A percentile compares a stretch with the other conserved stretches of the same genome.
phyloP scores from a whole-genome alignment of 2,329 filamentous ascomycete genomes.

The Paecilomyces niveus region DNA sequence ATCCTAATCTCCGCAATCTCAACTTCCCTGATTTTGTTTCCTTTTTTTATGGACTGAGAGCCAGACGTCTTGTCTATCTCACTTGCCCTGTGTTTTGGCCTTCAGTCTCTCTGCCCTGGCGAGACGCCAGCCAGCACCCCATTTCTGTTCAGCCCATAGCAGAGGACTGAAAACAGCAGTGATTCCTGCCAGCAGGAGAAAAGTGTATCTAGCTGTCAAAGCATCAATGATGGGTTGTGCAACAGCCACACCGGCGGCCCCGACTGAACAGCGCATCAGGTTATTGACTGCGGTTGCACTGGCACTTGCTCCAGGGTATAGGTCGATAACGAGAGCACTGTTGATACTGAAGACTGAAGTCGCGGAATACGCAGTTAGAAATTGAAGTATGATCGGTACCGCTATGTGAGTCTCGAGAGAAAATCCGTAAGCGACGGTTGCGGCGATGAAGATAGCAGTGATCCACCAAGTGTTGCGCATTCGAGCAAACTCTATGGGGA shows the following conservation, averaged over 20 bases:
- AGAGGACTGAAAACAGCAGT: constrained; percentile 17
- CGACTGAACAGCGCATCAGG: constrained; percentile 28
- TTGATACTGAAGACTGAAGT: constrained; percentile 29
- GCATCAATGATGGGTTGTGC: constrained; percentile 25
- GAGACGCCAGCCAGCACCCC: constrained; percentile 20
- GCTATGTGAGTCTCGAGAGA: constrained; percentile 21
- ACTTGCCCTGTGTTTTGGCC: background rate
- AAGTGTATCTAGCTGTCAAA: constrained; percentile 19
- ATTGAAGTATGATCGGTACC: constrained; percentile 31
- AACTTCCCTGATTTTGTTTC: background rate
- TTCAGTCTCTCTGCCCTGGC: constrained; percentile 10
- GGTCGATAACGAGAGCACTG: constrained; percentile 31
- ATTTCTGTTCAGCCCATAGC: constrained; percentile 17
- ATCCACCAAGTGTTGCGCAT: constrained; percentile 37
- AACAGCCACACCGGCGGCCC: constrained; percentile 26
- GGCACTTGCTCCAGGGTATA: constrained; percentile 24
- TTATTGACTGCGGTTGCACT: constrained; percentile 33
- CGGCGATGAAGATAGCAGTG: constrained; percentile 27
- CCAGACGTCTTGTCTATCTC: background rate
- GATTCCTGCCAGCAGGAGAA: constrained; percentile 21
- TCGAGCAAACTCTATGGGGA: constrained; percentile 33
- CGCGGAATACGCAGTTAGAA: constrained; percentile 27
- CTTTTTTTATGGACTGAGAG: background rate
- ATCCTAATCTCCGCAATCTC: background rate
- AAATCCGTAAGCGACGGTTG: constrained; percentile 26